Conservation (phyloP, 306 rosid genomes). For the Quercus robur region DNA sequence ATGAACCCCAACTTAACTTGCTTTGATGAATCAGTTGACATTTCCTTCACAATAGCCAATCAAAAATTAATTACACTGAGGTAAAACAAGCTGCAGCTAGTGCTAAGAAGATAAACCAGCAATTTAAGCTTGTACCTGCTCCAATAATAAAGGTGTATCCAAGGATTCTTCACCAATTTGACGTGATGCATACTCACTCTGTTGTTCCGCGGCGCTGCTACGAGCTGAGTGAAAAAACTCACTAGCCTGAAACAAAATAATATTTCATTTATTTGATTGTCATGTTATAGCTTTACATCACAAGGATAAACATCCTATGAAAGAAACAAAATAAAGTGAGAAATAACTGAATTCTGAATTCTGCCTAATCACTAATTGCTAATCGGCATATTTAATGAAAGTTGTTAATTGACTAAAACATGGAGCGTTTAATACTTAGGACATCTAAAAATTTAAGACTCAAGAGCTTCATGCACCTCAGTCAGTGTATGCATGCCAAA, state of each 20-base stretch:
- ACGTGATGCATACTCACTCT: slow-evolving; percentile 62
- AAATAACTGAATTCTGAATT: background rate
- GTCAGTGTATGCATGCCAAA: background rate
- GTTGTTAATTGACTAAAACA: background rate
- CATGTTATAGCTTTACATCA: slow-evolving; percentile 12
- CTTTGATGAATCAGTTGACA: slow-evolving; percentile 56
- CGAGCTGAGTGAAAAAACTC: slow-evolving; percentile 70
- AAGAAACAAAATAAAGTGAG: slow-evolving; percentile 2
- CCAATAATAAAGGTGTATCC: slow-evolving; percentile 61
- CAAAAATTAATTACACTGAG: slow-evolving; percentile 14
- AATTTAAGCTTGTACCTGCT: slow-evolving; percentile 51
- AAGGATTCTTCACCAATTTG: slow-evolving; percentile 49
- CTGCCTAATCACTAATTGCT: background rate
- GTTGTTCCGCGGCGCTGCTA: slow-evolving; percentile 56
- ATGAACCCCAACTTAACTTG: slow-evolving; percentile 53
- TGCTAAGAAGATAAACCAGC: slow-evolving; percentile 12
- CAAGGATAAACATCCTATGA: slow-evolving; percentile 7
- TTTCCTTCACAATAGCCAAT: slow-evolving; percentile 55
- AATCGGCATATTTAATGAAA: background rate
- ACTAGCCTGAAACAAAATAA: slow-evolving; percentile 59
- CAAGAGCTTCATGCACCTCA: background rate
- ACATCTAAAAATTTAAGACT: background rate
- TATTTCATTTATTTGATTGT: slow-evolving; percentile 3
- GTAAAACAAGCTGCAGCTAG: background rate
- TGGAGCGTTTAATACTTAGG: background rate